Percentiles rank a stretch among this genome's conserved stretches.
Conservation (phyloP, 1,284 basidiomycete genomes). For the Ceratobasidium sp. region DNA sequence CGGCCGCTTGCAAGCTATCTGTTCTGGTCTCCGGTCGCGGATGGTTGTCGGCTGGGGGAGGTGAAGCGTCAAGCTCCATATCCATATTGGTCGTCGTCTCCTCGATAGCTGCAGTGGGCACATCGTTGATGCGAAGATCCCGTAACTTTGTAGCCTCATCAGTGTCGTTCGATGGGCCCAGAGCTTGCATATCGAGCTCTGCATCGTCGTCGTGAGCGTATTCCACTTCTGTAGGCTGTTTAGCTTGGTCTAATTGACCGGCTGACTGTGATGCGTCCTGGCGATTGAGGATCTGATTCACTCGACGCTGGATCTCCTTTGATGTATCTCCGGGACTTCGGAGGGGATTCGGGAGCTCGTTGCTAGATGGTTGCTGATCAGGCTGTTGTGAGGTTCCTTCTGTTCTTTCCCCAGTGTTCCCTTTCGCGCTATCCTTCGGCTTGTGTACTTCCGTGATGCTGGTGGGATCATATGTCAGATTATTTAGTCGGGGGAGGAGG, state of each 20-base stretch:
- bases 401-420: background rate
- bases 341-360: conserved; percentile 66
- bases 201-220: conserved; percentile 82
- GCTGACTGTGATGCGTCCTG: conserved; percentile 57
- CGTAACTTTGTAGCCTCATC: conserved; percentile 86
- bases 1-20: conserved; percentile 7
- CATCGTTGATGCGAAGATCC: conserved; percentile 76
- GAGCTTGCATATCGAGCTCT: conserved; percentile 85
- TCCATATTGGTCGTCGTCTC: conserved; percentile 51
- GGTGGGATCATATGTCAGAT: conserved; percentile 30
- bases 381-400: conserved; percentile 21
- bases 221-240: conserved; percentile 74
- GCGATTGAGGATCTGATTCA: conserved; percentile 83
- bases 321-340: conserved; percentile 89
- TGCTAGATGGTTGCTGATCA: conserved; percentile 17
- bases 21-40: conserved; percentile 45
- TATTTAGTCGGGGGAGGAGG: background rate
- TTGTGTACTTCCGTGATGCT: conserved; percentile 6
- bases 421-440: background rate
- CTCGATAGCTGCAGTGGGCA: conserved; percentile 51
- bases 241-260: conserved; percentile 48
- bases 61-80: conserved; percentile 48
- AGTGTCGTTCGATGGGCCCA: conserved; percentile 81
- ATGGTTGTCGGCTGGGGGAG: conserved; percentile 47
- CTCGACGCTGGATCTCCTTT: conserved; percentile 83